phyloP scores from a whole-genome alignment of 23 red algal species.

The Gracilaria domingensis region DNA sequence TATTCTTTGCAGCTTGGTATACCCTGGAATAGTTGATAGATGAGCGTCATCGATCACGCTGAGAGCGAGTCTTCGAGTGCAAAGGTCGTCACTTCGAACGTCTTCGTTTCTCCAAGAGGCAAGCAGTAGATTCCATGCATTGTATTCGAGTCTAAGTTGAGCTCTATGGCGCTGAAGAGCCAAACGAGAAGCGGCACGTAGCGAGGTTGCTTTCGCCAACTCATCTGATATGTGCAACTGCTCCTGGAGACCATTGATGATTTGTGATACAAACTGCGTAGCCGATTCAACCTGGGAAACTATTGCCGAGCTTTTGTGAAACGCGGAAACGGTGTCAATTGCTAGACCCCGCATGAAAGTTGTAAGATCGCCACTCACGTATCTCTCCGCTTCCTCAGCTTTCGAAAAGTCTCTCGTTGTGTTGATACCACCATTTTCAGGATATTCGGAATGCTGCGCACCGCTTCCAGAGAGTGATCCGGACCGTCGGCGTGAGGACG shows the following conservation, averaged over 20 bases:
- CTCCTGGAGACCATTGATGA: slow-evolving; percentile 3
- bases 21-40: slow-evolving; percentile 18
- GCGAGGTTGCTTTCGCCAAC: slow-evolving; percentile 20
- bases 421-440: not conserved
- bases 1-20: slow-evolving; percentile 38
- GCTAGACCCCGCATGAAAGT: slow-evolving; percentile 23
- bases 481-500: slow-evolving; percentile 34
- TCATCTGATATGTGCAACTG: slow-evolving; percentile 29
- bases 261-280: slow-evolving; percentile 32
- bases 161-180: slow-evolving; percentile 2
- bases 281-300: slow-evolving; percentile 30
- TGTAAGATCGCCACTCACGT: slow-evolving; percentile 27
- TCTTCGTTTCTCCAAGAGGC: slow-evolving; percentile 39
- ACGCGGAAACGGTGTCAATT: slow-evolving; percentile 12
- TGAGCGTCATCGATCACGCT: slow-evolving; percentile 16
- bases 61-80: slow-evolving; percentile 32
- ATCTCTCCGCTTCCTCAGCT: slow-evolving; percentile 29
- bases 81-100: slow-evolving; percentile 33
- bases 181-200: not conserved
- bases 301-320: slow-evolving; percentile 5
- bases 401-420: slow-evolving; percentile 19
- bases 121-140: slow-evolving; percentile 49
- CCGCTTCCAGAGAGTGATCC: slow-evolving; percentile 32
- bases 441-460: not conserved
- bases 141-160: slow-evolving; percentile 39